Evolutionary conservation across 306 rosid genomes (phyloP), one percentile per base, ranked within the genome.

Genomic region (Leucaena leucocephala): DNA sequence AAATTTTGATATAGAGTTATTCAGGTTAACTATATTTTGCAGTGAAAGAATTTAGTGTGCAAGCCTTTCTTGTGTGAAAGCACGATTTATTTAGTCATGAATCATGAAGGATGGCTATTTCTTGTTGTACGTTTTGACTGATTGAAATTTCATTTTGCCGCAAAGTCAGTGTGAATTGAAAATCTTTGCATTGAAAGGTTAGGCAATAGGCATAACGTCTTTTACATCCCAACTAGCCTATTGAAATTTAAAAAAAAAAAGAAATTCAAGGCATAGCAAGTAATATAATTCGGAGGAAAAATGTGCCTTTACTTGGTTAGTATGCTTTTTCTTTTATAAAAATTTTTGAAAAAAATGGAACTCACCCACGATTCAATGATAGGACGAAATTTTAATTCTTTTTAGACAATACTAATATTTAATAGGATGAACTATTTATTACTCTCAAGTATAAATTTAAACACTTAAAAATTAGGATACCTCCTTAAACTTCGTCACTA

Each of bases 1-100:
- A 52, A 82, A 66, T 79, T 84, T 80, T 87, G 84, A 76, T 76
- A 76, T 76, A 67, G 46, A 42, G 6, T 33, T 22, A 50, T 59
- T 80, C n/a, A 38, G 64, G 43, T 35, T 40, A 34, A 4, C 45
- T 70, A 72, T 64, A 6, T 42, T 34, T 42, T 45, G 63, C 48
- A 40, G 50, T 75, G 46, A 54, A 65, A 72, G 74, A 61, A 36
- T 72, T 80, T 13, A 49, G 34, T 68, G 62, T 73, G 19, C 61
- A 76, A 65, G 34, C 35, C 77, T 46, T 13, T 13, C 69, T 76
- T 40, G 57, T 76, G 34, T 77, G 81, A 63, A 74, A 17, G 77
- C 71, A 40, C 49, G 46, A 54, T 69, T 27, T 27, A 27, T 27
- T 27, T 27, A 27, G 27, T 27, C 27, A 27, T 27, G 27, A 27